Base-by-base conservation (phyloP, 805 yeast genomes). In the Lachancea dasiensis region DNA sequence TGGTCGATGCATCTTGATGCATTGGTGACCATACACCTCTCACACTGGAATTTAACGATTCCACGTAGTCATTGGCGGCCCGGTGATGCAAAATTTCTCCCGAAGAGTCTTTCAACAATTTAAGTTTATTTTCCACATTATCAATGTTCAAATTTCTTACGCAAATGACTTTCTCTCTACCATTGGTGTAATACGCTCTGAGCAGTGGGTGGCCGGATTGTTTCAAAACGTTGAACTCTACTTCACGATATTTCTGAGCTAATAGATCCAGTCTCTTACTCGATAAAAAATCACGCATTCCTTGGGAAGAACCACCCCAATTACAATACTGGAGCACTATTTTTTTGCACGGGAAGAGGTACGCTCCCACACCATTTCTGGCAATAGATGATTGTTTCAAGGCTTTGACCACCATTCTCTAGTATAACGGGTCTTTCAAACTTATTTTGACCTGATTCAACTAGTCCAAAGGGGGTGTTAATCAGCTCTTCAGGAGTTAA, bases 11-110 rank as follows among this genome's bases (percentile, higher is more conserved):
- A 32, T 71, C 75, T 35, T 74, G 81, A 56, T 89, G 96, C 68
- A 90, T 70, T 41, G 98, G 98, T 31, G 97, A 87, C 98, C 98
- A 92, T 34, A 92, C 72, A 54, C 98, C 98, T 71, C 98, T 82
- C 13, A 90, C 87, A 40, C 94, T 79, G 38, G 73, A 75, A 58
- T 90, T 92, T 45, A 73, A 63, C 28, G 95, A 81, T 61, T 78
- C 74, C 24, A 92, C 97, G 41, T 86, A 81, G 56, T 84, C 79
- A 49, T 68, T 77, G 60, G 82, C 82, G 50, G 72, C 65, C 52
- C 73, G 70, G 52, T 77, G 79, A 48, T 66, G 61, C 37, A 81
- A 56, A 40, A 66, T 65, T 22, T 65, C 70, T 36, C 97, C 97
- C 33, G 83, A 73, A 19, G 87, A 67, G 56, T 80, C 82, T 44